Conservation (phyloP, 768 basidiomycete species). For the Gautieria morchelliformis region DNA sequence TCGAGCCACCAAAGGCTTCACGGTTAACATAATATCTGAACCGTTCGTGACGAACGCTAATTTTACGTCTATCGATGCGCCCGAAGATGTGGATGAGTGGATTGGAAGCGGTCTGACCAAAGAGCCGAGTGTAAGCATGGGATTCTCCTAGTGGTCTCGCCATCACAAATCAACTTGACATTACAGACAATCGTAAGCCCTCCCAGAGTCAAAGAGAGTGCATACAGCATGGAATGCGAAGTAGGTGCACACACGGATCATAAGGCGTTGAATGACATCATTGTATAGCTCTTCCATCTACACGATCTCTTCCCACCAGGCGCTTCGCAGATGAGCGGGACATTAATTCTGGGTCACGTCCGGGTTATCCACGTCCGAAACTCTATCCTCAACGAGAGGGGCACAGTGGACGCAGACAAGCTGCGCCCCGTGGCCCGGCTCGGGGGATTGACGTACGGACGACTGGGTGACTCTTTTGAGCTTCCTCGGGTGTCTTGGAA, state of each 20-base stretch:
- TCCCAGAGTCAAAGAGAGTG: conserved; percentile 46
- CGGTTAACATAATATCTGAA: conserved; percentile 64
- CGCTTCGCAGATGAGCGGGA: conserved; percentile 30
- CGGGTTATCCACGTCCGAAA: conserved; percentile 43
- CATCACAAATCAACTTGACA: background rate
- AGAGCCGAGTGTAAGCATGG: conserved; percentile 38
- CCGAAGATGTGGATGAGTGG: conserved; percentile 38
- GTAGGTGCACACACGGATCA: conserved; percentile 22
- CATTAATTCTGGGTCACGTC: conserved; percentile 43
- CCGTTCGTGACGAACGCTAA: conserved; percentile 22
- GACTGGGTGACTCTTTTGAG: conserved; percentile 38
- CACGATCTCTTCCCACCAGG: conserved; percentile 36
- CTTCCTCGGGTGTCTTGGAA: conserved; percentile 33
- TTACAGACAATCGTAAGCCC: conserved; percentile 38
- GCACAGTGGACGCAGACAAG: conserved; percentile 36
- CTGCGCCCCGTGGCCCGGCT: conserved; percentile 43
- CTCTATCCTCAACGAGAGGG: conserved; percentile 30
- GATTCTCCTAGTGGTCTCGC: background rate
- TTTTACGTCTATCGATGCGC: conserved; percentile 19
- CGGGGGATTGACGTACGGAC: conserved; percentile 44
- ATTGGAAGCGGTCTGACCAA: conserved; percentile 47
- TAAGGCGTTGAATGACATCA: conserved; percentile 12
- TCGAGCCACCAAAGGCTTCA: conserved; percentile 54
- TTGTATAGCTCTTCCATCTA: conserved; percentile 37
- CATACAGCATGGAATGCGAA: conserved; percentile 53